Conservation (phyloP, 805 yeast species). For the Candida golubevii region DNA sequence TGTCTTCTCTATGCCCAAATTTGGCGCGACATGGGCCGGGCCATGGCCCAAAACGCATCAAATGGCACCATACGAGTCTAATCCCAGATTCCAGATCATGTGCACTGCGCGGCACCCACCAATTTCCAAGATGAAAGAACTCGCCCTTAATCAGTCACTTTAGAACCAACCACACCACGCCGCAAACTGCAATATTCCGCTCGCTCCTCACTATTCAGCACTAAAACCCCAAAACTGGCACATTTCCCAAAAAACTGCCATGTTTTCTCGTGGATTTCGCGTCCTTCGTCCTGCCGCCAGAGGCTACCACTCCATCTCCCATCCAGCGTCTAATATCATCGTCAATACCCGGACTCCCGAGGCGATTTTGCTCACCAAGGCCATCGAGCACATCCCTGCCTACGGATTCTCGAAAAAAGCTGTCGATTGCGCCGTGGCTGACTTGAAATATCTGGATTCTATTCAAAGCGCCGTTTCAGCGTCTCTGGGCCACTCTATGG, state of each 20-base stretch:
- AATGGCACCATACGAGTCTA: too few relatives aligned
- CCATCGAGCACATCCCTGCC: conserved; percentile 43
- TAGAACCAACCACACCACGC: too few relatives aligned
- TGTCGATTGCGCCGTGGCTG: conserved; percentile 46
- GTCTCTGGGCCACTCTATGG: conserved; percentile 20
- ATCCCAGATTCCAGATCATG: too few relatives aligned
- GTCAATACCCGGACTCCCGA: conserved; percentile 33
- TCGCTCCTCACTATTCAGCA: neutral
- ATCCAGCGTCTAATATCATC: conserved; percentile 32
- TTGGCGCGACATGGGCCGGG: too few relatives aligned
- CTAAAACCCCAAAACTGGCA: neutral
- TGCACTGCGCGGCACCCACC: too few relatives aligned
- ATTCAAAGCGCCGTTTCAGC: conserved; percentile 39
- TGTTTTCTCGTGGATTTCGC: conserved; percentile 6
- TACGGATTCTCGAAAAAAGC: conserved; percentile 49
- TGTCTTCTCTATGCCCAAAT: too few relatives aligned
- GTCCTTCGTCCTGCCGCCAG: conserved; percentile 2
- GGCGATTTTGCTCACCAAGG: conserved; percentile 35
- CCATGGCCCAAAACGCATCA: too few relatives aligned
- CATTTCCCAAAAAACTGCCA: neutral
- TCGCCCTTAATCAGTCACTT: too few relatives aligned
- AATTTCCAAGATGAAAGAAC: too few relatives aligned
- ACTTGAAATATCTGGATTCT: conserved; percentile 49
- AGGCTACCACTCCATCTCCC: conserved; percentile 35
- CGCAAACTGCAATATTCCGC: too few relatives aligned